These are phyloP conservation scores for Mycogone perniciosa DNA, from an alignment of 2,329 filamentous ascomycete species.

Conservation along the genomic window DNA sequence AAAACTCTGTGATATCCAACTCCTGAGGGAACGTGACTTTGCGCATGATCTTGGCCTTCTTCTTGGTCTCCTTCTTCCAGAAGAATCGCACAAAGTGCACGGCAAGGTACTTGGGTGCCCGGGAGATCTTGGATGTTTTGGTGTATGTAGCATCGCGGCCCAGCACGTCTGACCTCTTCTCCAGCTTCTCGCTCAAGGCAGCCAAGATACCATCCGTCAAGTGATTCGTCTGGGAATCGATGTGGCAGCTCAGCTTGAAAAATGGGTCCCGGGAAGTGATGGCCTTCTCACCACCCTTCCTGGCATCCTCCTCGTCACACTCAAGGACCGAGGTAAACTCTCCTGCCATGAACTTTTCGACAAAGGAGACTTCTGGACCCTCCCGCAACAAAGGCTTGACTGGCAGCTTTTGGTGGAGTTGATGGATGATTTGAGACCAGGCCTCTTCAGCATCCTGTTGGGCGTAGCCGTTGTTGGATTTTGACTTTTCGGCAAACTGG, in stretches of 20 bases:
- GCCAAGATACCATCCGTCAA: slow-evolving; percentile 80
- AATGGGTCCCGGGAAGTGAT: slow-evolving; percentile 67
- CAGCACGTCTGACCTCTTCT: slow-evolving; percentile 77
- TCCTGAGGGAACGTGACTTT: slow-evolving; percentile 96
- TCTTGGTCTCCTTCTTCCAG: slow-evolving; percentile 91
- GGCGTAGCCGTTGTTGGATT: slow-evolving; percentile 77
- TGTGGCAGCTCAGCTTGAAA: slow-evolving; percentile 94
- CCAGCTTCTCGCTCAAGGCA: slow-evolving; percentile 78
- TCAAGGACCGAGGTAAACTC: slow-evolving; percentile 71
- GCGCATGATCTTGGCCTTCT: slow-evolving; percentile 99
- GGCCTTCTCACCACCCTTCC: slow-evolving; percentile 65
- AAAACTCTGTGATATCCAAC: slow-evolving; percentile 90
- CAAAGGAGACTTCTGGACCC: slow-evolving; percentile 58
- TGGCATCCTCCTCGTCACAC: slow-evolving; percentile 76
- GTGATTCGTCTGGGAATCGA: slow-evolving; percentile 80
- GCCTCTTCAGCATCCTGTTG: slow-evolving; percentile 98
- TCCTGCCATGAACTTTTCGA: slow-evolving; percentile 87
- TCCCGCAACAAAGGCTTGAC: slow-evolving; percentile 46
- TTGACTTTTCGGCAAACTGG: slow-evolving; percentile 86
- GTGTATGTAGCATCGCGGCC: slow-evolving; percentile 79
- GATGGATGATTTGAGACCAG: slow-evolving; percentile 89
- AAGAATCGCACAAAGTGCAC: slow-evolving; percentile 98
- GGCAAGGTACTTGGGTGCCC: slow-evolving; percentile 89
- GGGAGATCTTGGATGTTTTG: slow-evolving; percentile 82
- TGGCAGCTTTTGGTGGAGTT: slow-evolving; percentile 72